Conservation (phyloP, 2,329 filamentous ascomycete genomes). For the Cadophora sp. region DNA sequence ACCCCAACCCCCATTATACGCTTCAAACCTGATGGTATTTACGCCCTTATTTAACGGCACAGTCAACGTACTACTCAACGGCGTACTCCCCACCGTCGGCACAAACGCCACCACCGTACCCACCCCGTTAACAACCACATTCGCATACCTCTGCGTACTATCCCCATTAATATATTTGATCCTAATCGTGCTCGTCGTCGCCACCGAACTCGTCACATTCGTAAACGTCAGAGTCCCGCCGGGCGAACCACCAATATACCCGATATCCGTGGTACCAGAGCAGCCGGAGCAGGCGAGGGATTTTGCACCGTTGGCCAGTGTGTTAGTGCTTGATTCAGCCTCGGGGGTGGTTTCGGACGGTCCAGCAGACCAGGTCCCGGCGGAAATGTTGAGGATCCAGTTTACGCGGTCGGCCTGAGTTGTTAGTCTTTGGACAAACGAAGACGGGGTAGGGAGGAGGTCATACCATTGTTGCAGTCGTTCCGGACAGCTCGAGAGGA, state of each 20-base stretch:
- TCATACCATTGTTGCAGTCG: constrained; percentile 52
- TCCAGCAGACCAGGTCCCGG: constrained; percentile 52
- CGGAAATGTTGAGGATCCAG: constrained; percentile 56
- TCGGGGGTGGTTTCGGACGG: constrained; percentile 57
- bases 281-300: constrained; percentile 57
- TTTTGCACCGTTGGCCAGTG: constrained; percentile 53
- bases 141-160: constrained; percentile 56
- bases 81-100: constrained; percentile 52
- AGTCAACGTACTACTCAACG: constrained; percentile 55
- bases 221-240: constrained; percentile 56
- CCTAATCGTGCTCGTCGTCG: constrained; percentile 57
- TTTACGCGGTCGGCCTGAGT: constrained; percentile 55
- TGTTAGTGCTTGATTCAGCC: constrained; percentile 53
- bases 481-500: constrained; percentile 60
- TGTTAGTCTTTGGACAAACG: not conserved
- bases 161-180: constrained; percentile 65
- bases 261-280: constrained; percentile 55
- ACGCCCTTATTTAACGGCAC: constrained; percentile 54
- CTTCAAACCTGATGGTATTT: constrained; percentile 57
- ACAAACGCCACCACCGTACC: constrained; percentile 60
- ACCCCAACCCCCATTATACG: constrained; percentile 49
- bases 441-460: not conserved
- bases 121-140: constrained; percentile 62
- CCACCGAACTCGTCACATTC: constrained; percentile 51
- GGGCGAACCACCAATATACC: constrained; percentile 59